Evolutionary conservation across 2,329 filamentous ascomycete species (phyloP), one percentile per base, ranked within the genome.

Genomic region (Daldinia sp.): DNA sequence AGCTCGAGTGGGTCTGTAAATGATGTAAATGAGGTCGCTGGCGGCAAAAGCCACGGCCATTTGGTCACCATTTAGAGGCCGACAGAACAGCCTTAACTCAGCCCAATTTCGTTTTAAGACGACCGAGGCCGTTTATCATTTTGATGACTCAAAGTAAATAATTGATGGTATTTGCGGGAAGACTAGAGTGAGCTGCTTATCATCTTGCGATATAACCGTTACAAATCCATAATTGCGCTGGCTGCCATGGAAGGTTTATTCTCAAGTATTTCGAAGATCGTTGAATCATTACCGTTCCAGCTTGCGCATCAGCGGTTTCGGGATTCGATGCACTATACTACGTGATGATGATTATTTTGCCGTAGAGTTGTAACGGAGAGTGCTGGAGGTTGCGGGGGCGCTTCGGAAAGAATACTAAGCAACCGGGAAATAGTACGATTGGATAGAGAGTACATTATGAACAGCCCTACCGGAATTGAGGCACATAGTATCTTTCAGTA

Each of bases 1-100:
- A 63, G 25, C 23, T 41, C 30, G 23, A 60, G 66, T 59, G 67
- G 66, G 66, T 61, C 50, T 27, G 41, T 52, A 56, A n/a, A n/a
- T n/a, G n/a, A n/a, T n/a, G n/a, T n/a, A n/a, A n/a, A 57, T 61
- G 48, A 66, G 70, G 69, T 68, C 66, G 58, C 58, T 48, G 67
- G 71, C 71, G 70, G 66, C 59, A 72, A 72, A 62, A 25, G 53
- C 39, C 11, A 55, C 45, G 62, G 58, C 62, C 70, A 67, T 25
- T 47, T 19, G 49, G 57, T 25, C 43, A 13, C 48, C 19, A 54
- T 60, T 35, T 45, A 19, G 45, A 53, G 35, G 45, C 55, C 52
- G 34, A 50, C 25, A 51, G 11, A 25, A 35, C 50, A 51, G 30
- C 23, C 41, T 37, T 57, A 48, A 27, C 23, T 19, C 41, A 41